A percentile compares a stretch with the other conserved stretches of the same genome.
These are phyloP conservation scores for Hypoxylon sp. DNA, from an alignment of 2,329 filamentous ascomycete species.

Conservation along the genomic window DNA sequence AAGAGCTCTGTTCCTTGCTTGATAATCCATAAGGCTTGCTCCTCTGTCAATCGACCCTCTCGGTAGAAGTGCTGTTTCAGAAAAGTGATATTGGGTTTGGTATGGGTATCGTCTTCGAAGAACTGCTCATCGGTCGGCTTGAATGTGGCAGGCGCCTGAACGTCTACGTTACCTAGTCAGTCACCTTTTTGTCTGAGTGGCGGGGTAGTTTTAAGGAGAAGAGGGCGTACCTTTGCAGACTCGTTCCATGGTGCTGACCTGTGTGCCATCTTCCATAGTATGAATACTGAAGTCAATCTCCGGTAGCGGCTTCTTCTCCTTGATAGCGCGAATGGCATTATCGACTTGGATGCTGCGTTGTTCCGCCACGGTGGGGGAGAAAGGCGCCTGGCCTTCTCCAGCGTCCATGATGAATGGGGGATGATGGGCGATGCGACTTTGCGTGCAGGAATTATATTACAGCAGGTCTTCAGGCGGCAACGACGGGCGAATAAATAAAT, in stretches of 20 bases:
- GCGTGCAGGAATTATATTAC: slow-evolving; percentile 9
- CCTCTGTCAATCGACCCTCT: slow-evolving; percentile 95
- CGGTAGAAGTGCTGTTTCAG: slow-evolving; percentile 99
- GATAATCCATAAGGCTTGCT: slow-evolving; percentile 97
- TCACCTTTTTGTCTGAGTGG: slow-evolving; percentile 35
- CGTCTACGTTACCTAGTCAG: slow-evolving; percentile 72
- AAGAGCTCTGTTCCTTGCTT: slow-evolving; percentile 88
- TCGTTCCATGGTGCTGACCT: slow-evolving; percentile 94
- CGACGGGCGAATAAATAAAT: slow-evolving; percentile 1
- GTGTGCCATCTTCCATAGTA: slow-evolving; percentile 96
- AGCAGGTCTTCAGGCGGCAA: slow-evolving; percentile 18
- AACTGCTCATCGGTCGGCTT: slow-evolving; percentile 95
- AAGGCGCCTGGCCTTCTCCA: slow-evolving; percentile 57
- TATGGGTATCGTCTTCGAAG: slow-evolving; percentile 85
- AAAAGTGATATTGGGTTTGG: slow-evolving; percentile 92
- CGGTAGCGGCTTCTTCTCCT: slow-evolving; percentile 93
- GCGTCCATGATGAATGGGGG: slow-evolving; percentile 62
- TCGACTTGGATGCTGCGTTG: slow-evolving; percentile 77
- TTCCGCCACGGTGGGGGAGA: slow-evolving; percentile 57
- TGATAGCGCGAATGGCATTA: slow-evolving; percentile 91
- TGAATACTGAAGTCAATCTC: slow-evolving; percentile 99
- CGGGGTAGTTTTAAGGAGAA: slow-evolving; percentile 41
- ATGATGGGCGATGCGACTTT: slow-evolving; percentile 39
- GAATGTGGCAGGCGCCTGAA: slow-evolving; percentile 95
- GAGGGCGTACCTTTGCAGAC: slow-evolving; percentile 91